phyloP scores from a whole-genome alignment of 495 filamentous ascomycete genomes.

The Glonium stellatum region DNA sequence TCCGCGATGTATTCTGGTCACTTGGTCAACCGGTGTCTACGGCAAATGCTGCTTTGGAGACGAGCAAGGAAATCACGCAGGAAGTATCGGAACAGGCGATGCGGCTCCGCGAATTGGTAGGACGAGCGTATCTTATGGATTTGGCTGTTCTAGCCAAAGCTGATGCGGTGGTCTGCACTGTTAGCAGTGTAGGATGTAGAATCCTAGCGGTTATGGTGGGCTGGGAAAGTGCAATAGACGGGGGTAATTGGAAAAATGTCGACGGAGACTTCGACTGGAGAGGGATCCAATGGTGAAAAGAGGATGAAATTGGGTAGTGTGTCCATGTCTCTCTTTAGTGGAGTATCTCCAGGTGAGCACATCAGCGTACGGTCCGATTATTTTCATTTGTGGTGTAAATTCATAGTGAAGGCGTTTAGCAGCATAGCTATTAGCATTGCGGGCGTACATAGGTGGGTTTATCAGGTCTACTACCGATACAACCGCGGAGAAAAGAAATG shows the following conservation, averaged over 20 bases:
- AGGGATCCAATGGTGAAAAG: conserved; percentile 21
- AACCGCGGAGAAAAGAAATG: no score
- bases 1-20: conserved; percentile 60
- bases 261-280: conserved; percentile 59
- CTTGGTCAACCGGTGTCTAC: conserved; percentile 43
- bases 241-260: conserved; percentile 61
- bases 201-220: conserved; percentile 72
- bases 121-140: conserved; percentile 64
- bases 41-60: conserved; percentile 20
- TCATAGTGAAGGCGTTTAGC: no score
- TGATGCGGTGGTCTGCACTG: conserved; percentile 59
- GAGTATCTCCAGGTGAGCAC: no score
- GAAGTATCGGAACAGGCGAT: conserved; percentile 46
- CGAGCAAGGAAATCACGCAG: conserved; percentile 11
- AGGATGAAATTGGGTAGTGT: no score
- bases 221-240: conserved; percentile 57
- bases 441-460: no score
- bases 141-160: conserved; percentile 57
- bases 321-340: no score
- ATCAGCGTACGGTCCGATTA: no score
- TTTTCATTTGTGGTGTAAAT: no score
- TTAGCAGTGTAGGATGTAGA: conserved; percentile 58
- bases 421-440: no score
- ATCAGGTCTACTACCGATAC: no score
- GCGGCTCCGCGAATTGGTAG: conserved; percentile 56